Conservation (phyloP, 83 land plant genomes). For the Thuja plicata region DNA sequence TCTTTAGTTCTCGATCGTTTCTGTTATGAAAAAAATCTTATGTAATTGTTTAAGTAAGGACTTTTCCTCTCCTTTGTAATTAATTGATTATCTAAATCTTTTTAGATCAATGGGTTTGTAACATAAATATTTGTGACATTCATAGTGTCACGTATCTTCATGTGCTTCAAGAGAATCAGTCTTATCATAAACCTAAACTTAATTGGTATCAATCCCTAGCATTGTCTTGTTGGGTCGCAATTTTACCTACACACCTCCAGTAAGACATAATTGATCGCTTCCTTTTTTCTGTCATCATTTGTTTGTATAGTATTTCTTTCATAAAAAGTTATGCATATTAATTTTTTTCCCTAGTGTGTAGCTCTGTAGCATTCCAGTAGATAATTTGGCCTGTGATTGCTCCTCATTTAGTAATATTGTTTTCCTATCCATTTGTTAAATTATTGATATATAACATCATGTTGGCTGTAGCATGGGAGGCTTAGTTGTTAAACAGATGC, state of each 20-base stretch:
- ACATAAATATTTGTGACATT: neutral
- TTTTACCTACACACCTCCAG: neutral
- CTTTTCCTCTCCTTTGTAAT: too few relatives aligned
- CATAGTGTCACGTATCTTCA: too few relatives aligned
- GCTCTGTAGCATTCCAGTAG: neutral
- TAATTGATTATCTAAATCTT: too few relatives aligned
- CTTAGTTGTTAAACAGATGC: constrained; percentile 95
- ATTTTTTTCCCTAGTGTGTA: neutral
- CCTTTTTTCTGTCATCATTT: neutral
- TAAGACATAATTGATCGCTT: neutral
- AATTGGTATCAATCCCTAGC: neutral
- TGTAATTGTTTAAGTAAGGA: too few relatives aligned
- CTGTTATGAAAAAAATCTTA: too few relatives aligned
- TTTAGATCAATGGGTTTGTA: neutral
- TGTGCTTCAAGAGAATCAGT: neutral
- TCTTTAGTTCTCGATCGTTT: too few relatives aligned
- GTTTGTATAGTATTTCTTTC: neutral
- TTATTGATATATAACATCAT: neutral
- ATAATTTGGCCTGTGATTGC: neutral
- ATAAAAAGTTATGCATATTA: neutral
- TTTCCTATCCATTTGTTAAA: neutral
- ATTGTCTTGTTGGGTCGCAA: neutral
- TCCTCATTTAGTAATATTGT: neutral
- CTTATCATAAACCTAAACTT: neutral
- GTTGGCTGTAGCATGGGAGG: constrained; percentile 90